phyloP scores from a whole-genome alignment of 768 basidiomycete genomes.

The Pleurotus citrinopileatus region DNA sequence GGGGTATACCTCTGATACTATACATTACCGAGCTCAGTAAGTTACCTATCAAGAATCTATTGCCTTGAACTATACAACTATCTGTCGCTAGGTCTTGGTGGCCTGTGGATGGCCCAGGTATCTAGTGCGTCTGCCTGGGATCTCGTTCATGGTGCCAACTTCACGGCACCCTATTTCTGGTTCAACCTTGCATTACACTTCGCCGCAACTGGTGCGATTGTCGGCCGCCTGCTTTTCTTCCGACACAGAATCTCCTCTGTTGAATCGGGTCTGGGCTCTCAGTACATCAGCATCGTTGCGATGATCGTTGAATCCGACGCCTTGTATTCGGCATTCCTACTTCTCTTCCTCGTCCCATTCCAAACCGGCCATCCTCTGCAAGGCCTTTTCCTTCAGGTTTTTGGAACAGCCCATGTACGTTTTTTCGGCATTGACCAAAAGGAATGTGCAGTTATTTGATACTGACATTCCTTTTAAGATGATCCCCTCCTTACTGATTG shows the following conservation, averaged over 20 bases:
- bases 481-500: neutral
- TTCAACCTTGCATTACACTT: constrained; percentile 17
- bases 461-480: neutral
- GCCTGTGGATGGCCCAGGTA: constrained; percentile 17
- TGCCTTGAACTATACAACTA: neutral
- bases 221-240: constrained; percentile 5
- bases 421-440: neutral
- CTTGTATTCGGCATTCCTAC: neutral
- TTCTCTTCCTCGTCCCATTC: constrained; percentile 7
- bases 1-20: neutral
- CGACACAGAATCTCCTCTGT: neutral
- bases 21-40: neutral
- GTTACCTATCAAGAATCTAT: neutral
- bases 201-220: constrained; percentile 15
- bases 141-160: constrained; percentile 11
- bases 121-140: constrained; percentile 13
- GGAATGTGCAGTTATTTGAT: neutral
- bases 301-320: constrained; percentile 6
- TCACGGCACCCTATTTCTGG: constrained; percentile 15
- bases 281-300: constrained; percentile 4
- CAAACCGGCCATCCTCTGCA: neutral
- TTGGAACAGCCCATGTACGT: neutral
- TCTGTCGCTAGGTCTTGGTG: constrained; percentile 16
- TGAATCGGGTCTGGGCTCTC: neutral
- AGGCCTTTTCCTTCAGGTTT: neutral